Evolutionary conservation across 345 rosid genomes (phyloP).

Genomic region (Sonneratia caseolaris): DNA sequence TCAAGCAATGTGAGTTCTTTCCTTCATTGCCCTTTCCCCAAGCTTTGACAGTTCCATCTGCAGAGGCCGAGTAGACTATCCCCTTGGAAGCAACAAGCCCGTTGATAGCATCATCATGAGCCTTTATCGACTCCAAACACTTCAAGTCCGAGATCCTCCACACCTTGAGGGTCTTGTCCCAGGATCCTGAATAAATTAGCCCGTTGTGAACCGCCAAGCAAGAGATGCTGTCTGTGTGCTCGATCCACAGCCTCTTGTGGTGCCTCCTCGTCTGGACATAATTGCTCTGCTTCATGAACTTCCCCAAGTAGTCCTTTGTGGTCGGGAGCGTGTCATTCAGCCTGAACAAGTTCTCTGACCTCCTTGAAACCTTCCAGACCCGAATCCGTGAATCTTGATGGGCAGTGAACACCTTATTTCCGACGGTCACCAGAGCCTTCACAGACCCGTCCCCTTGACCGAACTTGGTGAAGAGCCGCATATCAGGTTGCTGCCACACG

Average conservation of each 20-base stretch:
- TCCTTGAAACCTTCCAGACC: slow-evolving; percentile 74
- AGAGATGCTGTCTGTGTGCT: slow-evolving; percentile 83
- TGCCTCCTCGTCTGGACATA: slow-evolving; percentile 64
- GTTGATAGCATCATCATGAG: slow-evolving; percentile 86
- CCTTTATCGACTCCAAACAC: slow-evolving; percentile 81
- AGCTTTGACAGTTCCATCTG: slow-evolving; percentile 77
- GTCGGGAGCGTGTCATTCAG: slow-evolving; percentile 79
- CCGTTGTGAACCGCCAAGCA: slow-evolving; percentile 60
- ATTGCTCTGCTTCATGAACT: slow-evolving; percentile 77
- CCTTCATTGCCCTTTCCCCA: slow-evolving; percentile 72
- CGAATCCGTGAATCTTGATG: slow-evolving; percentile 91
- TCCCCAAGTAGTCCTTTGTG: slow-evolving; percentile 59
- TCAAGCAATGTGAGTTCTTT: slow-evolving; percentile 54
- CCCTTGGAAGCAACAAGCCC: slow-evolving; percentile 52
- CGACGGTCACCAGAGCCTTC: slow-evolving; percentile 61
- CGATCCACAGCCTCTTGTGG: slow-evolving; percentile 63
- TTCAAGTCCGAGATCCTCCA: slow-evolving; percentile 79
- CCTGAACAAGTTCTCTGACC: slow-evolving; percentile 55
- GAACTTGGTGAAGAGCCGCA: slow-evolving; percentile 72
- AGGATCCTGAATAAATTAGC: slow-evolving; percentile 71
- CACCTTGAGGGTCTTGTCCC: slow-evolving; percentile 93
- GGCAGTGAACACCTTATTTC: slow-evolving; percentile 66
- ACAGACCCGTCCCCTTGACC: slow-evolving; percentile 91
- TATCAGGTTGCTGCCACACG: slow-evolving; percentile 96
- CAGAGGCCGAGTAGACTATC: slow-evolving; percentile 76